Evolutionary conservation across 2,329 filamentous ascomycete genomes (phyloP), one percentile per base, ranked within the genome.

Genomic region (Grosmannia serpens): DNA sequence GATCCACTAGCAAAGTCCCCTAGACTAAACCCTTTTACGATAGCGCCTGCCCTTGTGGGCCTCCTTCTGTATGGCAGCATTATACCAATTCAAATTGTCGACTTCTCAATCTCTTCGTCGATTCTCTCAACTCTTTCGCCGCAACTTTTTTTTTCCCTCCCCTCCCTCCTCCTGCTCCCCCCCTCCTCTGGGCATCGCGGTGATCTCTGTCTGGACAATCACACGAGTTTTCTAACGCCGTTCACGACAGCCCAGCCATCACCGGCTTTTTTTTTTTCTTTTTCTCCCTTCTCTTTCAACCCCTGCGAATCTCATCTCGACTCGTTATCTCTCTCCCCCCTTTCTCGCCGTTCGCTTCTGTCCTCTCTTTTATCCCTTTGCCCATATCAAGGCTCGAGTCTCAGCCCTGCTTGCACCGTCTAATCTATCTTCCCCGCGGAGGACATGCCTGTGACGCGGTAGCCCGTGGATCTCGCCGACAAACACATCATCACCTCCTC

Each of bases 361-460:
- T 44, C 31, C 8, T 53, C 47, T 27, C 24, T 27, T 38, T 29
- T 50, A 6, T 41, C 51, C 26, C 26, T 27, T 47, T 29, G 11
- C 46, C 13, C 27, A n/a, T 22, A 33, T 38, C 17, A 6, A 41
- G 8, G 20, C 46, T 22, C 13, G 41, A 15, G 20, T 20, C 24
- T n/a, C 50, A 11, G 2, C 10, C 27, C 26, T 29, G 13, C 29
- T 27, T 22, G 10, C 44, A 8, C 13, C 50, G 13, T n/a, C 53
- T 7, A 53, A 31, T 7, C 27, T 7, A 35, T 22, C 31, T 1
- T n/a, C 11, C 24, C 17, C 35, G 24, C 6, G 17, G n/a, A 47
- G 53, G 53, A 47, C 38, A 55, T 55, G 53, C 41, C 53, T 46
- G 11, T n/a, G 38, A 47, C 38, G 27, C 53, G 53, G 53, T 55